Evolutionary conservation across 2,329 filamentous ascomycete species (phyloP), one percentile per base, ranked within the genome.

Genomic region (Penicillium sp.): DNA sequence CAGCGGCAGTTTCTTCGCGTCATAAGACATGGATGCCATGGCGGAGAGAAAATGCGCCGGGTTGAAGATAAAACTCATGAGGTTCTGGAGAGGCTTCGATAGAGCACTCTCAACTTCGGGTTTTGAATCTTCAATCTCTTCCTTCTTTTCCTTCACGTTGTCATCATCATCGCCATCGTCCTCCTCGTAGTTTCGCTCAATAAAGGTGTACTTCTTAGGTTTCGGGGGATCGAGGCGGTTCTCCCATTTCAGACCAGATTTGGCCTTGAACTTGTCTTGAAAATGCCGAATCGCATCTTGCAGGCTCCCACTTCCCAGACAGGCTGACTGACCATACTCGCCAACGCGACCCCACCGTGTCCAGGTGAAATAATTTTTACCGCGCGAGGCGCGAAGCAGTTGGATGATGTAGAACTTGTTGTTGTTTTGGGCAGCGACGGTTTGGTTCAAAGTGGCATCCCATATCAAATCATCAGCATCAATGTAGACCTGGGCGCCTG

Each of bases 21-120:
- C 73, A 44, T 77, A 77, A 1, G 68, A 66, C 62, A 77, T 68
- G 4, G 65, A 63, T 1, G 64, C 66, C 64, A 77, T 66, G 1
- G 70, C 80, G 18, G 78, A 78, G 20, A 81, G 75, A 67, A 95
- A 89, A 64, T 85, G 84, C 20, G 83, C 66, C 49, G 82, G 78
- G 66, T 95, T 91, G 76, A 95, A 95, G 52, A 95, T 95, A 56
- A 95, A 80, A 52, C 83, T 73, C 78, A 95, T 84, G 18, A 95
- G 73, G 7, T 81, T 72, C 63, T 89, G 83, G 3, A 89, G 75
- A 0, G 82, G 75, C 10, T 71, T 66, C 0, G 77, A 69, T 1
- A 92, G 76, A 3, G 77, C 81, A 65, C 81, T 86, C 51, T 81
- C 72, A 0, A 75, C 70, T 0, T 67, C 59, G 12, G 73, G 63